These are phyloP conservation scores for Paulownia fortunei DNA, from an alignment of 257 asterid species.

Conservation along the genomic window DNA sequence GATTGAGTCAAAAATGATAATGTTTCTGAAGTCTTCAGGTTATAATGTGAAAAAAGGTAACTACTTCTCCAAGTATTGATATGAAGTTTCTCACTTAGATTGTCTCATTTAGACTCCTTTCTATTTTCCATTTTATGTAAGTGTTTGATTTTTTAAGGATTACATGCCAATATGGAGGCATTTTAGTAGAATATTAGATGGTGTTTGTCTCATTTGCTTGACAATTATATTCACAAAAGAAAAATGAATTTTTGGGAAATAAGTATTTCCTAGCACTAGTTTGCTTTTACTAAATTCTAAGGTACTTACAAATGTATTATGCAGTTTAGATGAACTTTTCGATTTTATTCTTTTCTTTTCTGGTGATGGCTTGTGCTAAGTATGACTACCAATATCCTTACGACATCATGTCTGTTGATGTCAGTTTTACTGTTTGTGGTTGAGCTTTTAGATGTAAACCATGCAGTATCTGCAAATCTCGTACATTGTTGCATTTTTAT, in stretches of 20 bases:
- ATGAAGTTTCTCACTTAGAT: constrained; percentile 20
- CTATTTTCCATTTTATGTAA: neutral
- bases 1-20: constrained; percentile 79
- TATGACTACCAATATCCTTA: neutral
- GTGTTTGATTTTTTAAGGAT: neutral
- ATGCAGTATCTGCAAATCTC: neutral
- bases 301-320: neutral
- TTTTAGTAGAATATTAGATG: neutral
- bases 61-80: neutral
- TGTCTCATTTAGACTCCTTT: neutral
- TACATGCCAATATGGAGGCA: neutral
- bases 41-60: constrained; percentile 95
- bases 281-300: neutral
- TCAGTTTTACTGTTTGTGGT: neutral
- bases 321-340: constrained; percentile 13
- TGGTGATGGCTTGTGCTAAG: neutral
- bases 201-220: neutral
- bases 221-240: neutral
- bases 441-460: neutral
- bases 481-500: neutral
- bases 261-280: neutral
- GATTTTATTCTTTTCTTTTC: neutral
- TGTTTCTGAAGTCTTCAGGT: constrained; percentile 79
- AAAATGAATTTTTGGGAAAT: neutral
- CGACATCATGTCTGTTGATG: neutral